Base-by-base conservation (phyloP, 805 yeast species). In the Scheffersomyces coipomensis region DNA sequence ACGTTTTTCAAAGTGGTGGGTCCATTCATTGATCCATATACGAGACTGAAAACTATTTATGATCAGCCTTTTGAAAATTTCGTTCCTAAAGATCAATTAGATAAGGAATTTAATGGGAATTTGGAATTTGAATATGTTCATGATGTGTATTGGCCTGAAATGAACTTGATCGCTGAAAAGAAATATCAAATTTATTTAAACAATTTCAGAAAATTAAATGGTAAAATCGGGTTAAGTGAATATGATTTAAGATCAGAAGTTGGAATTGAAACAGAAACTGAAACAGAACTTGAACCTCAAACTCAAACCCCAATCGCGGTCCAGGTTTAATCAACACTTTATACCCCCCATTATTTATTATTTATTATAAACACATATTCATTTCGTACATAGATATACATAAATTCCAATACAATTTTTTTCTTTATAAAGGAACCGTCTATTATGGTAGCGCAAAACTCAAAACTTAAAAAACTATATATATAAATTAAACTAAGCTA, bases 11-110 rank as follows among this genome's bases (percentile, higher is more conserved):
- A 77, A 52, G 57, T 78, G 39, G 73, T 75, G 38, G 76, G 76
- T 38, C 83, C 83, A 19, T 75, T 78, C 46, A 69, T 78, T 38
- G 84, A 78, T 50, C 82, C 82, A 6, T 70, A 71, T 43, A 78
- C 84, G 1, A 67, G 80, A 42, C 75, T 73, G 60, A 78, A 78
- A 55, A 71, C 79, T 5, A 66, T 75, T 10, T 78, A 76, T 47
- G 83, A 78, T 47, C 79, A 76, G 46, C 81, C 82, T 1, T 77
- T 77, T 46, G 77, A 68, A 35, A 68, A 75, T 39, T 75, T 69
- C 39, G 77, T 78, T 3, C 83, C 81, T 8, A 59, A 62, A 33
- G 66, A 74, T 35, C 82, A 78, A 49, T 57, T 78, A 34, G 79
- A 75, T 38, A 66, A 69, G 34, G 66, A 67, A 33, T 77, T 78